Base-by-base conservation (phyloP, 2,329 filamentous ascomycete genomes). In the Sporothrix dimorphospora region DNA sequence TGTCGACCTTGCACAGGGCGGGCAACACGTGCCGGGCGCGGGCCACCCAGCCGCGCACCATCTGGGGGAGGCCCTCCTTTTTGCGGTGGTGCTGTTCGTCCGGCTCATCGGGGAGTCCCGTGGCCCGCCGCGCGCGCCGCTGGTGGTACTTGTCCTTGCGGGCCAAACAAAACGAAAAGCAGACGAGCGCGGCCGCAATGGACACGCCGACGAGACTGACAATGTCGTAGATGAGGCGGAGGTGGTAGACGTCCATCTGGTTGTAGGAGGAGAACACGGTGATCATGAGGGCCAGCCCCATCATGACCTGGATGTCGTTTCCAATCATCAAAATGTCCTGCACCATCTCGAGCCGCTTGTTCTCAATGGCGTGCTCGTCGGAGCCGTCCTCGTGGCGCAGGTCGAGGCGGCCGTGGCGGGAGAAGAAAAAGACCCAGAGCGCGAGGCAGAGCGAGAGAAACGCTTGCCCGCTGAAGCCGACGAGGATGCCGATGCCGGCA, bases 241-340 rank as follows among this genome's bases (percentile, higher is more conserved):
- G 67, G 68, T 80, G 79, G 72, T 80, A 80, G 30, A 79, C 72
- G 65, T 79, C 79, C 27, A 80, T 77, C 1, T 72, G 47, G 42
- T 75, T 72, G 19, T 70, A 74, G 7, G 74, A 76, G 6, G 76
- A n/a, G 73, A 79, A 78, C 30, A 74, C 74, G 11, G 77, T 79
- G 49, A 79, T 75, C 73, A 80, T 76, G 61, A 78, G 77, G n/a
- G 78, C 78, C n/a, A 76, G 12, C 6, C 68, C 68, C 75, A 16
- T 66, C 59, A 79, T 74, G 72, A 79, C 76, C 72, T 81, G 79
- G 68, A 81, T 75, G 55, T 80, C 78, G 27, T 79, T 80, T 21
- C 79, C 79, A 1, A 78, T 73, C 78, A 80, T 80, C 40, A 81
- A 76, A n/a, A 80, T 79, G 27, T 78, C 76, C 1, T 77, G 77